A percentile compares a stretch with the other conserved stretches of the same genome.
These are phyloP conservation scores for Perkinsus olseni DNA, from an alignment of 169 alveolate species.

Conservation along the genomic window DNA sequence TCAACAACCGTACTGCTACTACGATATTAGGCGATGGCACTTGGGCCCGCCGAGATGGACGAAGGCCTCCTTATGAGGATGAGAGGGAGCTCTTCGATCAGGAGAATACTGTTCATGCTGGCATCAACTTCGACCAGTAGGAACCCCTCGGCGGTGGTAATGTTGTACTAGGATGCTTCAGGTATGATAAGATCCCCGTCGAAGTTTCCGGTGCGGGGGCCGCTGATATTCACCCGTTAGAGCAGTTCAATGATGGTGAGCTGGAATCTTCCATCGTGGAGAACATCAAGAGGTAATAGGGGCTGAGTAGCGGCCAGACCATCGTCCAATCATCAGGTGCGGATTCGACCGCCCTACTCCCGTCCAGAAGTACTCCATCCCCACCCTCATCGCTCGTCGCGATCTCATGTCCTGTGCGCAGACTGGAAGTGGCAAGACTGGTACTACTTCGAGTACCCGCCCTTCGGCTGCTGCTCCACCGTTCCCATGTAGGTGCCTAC, in stretches of 20 bases:
- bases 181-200: constrained; percentile 71
- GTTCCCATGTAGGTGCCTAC: background rate
- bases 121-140: constrained; percentile 58
- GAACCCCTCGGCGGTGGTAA: background rate
- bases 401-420: constrained; percentile 93
- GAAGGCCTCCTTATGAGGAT: constrained; percentile 57
- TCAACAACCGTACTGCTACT: too few relatives aligned
- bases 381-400: constrained; percentile 69
- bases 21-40: constrained; percentile 6
- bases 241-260: constrained; percentile 50
- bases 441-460: constrained; percentile 27
- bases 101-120: constrained; percentile 57
- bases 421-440: constrained; percentile 95
- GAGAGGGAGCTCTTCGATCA: constrained; percentile 59
- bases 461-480: background rate
- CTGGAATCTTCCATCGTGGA: constrained; percentile 51
- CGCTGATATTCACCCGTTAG: constrained; percentile 57
- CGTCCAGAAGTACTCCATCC: constrained; percentile 83
- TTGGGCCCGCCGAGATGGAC: constrained; percentile 65
- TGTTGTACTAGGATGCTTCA: background rate
- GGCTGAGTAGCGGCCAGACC: background rate
- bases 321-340: background rate
- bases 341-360: constrained; percentile 81
- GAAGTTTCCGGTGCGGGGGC: constrained; percentile 62
- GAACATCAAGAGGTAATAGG: constrained; percentile 47